Evolutionary conservation across 2,329 filamentous ascomycete genomes (phyloP), one percentile per base, ranked within the genome.

Genomic region (Aspergillus persii): DNA sequence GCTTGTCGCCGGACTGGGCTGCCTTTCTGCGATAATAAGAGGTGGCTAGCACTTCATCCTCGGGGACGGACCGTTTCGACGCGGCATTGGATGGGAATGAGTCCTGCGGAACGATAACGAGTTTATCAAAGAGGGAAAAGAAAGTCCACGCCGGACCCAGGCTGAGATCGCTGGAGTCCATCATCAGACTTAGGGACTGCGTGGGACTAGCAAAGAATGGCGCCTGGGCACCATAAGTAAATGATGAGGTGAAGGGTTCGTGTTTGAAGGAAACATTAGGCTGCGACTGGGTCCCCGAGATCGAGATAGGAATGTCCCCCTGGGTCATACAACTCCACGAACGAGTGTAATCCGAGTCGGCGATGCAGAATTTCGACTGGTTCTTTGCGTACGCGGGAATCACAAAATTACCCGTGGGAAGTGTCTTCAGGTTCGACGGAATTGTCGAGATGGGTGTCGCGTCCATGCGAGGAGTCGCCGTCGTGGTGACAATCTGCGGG

Each of bases 101-200:
- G n/a, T 73, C 66, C 30, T 77, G 73, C 8, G 73, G 74, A 8
- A 79, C 69, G 46, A 89, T 80, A 4, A 89, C 85, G 41, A 89
- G 66, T 69, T 90, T 90, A 69, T 89, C 82, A 67, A 89, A 89
- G 12, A 77, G 71, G 27, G 83, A 74, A 62, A 83, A 81, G 68
- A 89, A 89, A 65, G 87, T 87, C 68, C 83, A 84, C 5, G 87
- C 86, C 12, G 86, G 85, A 2, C 87, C 88, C 61, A 82, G 78
- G 12, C 74, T 74, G 41, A 79, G 76, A 57, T 84, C 82, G 60
- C 85, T 82, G 41, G 81, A 79, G 70, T 90, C 87, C 39, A 77
- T 74, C 47, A 86, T 84, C 33, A 87, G 77, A 26, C 78, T 74
- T 60, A 89, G 71, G 1, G 77, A 70, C 62, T 84, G 78, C 30